Percentiles rank a stretch among this genome's conserved stretches.
phyloP scores from a whole-genome alignment of 257 asterid genomes.

The Echites panduratus region DNA sequence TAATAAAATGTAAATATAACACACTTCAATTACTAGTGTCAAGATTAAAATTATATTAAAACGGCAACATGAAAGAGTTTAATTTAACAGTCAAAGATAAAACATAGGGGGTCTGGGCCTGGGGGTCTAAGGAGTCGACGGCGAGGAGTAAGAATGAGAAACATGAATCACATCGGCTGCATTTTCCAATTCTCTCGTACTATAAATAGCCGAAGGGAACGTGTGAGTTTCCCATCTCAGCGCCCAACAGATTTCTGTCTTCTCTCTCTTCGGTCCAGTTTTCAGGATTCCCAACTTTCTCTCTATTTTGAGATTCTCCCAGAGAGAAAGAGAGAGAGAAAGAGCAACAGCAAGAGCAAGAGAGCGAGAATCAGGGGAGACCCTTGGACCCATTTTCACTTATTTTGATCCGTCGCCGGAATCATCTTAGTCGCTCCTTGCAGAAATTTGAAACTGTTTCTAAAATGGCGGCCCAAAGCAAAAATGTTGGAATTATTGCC shows the following conservation, averaged over 20 bases:
- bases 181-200: constrained; percentile 25
- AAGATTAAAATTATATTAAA: no score
- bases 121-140: no score
- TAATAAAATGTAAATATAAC: no score
- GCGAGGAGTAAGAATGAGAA: neutral
- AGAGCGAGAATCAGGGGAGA: neutral
- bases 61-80: no score
- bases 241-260: constrained; percentile 2
- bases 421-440: constrained; percentile 1
- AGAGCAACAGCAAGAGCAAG: neutral
- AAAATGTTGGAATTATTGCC: constrained; percentile 95
- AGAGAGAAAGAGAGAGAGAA: constrained; percentile 1
- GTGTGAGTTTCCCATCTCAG: constrained; percentile 3
- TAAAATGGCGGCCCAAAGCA: constrained; percentile 41
- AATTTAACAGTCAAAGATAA: no score
- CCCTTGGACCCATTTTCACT: constrained; percentile 4
- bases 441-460: neutral
- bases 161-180: constrained; percentile 49
- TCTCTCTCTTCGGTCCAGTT: constrained; percentile 16
- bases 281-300: constrained; percentile 16
- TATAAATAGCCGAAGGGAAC: constrained; percentile 24
- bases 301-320: neutral
- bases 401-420: constrained; percentile 14
- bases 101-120: no score
- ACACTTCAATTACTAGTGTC: no score